Evolutionary conservation across 139 green algal species (phyloP), one percentile per base, ranked within the genome.

Genomic region (Chlamydomonas applanata): DNA sequence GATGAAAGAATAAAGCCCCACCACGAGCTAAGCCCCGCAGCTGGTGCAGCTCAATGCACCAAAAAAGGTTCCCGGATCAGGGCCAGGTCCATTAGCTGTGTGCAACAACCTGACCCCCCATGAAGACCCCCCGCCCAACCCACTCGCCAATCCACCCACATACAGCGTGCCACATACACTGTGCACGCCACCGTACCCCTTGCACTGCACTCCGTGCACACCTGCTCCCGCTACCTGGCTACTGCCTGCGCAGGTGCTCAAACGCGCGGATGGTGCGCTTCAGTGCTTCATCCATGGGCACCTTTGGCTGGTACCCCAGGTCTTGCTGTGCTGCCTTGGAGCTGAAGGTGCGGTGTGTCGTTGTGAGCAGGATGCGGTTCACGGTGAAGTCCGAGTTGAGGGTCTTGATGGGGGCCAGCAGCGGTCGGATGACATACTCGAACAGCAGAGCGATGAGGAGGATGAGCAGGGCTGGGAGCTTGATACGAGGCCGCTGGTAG

Each of bases 391-490:
- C 88, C 1, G 75, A 85, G 22, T 81, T 71, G 35, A 94, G 56
- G 27, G 81, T 52, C 75, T 84, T 86, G 63, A 89, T 68, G 29
- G 76, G 73, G 19, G 25, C 44, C 20, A 89, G 40, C 56, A 97
- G 73, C 17, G 83, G 87, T 32, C 68, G 70, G 27, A 95, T 80
- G 34, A 95, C 60, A 61, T 88, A 93, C 76, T 93, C 81, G 34
- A 95, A 84, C 1, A 97, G 46, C 3, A 85, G 74, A 0, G 92
- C 91, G 30, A 97, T 78, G 40, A 87, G 49, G 60, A 91, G 79
- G n/a, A 97, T 85, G 20, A 97, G 83, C 34, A 63, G 30, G 33
- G 90, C 86, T 9, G 93, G 93, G 61, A 97, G 87, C 22, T 88
- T 74, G 59, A 85, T 81, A 69, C 56, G 29, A 7, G 86, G 82